Evolutionary conservation across 768 basidiomycete species (phyloP).

Genomic region (Tylopilus plumbeoviolaceoides): DNA sequence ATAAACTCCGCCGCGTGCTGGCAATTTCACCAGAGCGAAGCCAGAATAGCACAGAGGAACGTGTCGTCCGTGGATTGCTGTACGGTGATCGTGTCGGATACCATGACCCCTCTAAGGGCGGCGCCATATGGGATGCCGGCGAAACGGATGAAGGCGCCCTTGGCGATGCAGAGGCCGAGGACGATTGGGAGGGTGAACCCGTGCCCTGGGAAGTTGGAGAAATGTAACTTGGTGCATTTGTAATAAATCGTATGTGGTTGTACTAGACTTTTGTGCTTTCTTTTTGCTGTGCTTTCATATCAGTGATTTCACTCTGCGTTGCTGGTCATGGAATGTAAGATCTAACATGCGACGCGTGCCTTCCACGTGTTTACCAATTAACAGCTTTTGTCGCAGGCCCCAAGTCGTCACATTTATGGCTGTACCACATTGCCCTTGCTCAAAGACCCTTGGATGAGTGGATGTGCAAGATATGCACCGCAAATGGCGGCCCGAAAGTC

Average conservation of each 20-base stretch:
- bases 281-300: slow-evolving; percentile 33
- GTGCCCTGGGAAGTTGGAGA: slow-evolving; percentile 81
- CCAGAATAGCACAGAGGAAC: slow-evolving; percentile 43
- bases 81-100: slow-evolving; percentile 51
- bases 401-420: slow-evolving; percentile 5
- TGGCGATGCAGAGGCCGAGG: slow-evolving; percentile 50
- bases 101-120: slow-evolving; percentile 63
- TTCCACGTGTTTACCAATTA: slow-evolving; percentile 22
- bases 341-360: slow-evolving; percentile 19
- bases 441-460: slow-evolving; percentile 13
- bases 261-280: slow-evolving; percentile 21
- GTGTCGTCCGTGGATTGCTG: slow-evolving; percentile 55
- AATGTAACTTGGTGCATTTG: slow-evolving; percentile 39
- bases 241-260: slow-evolving; percentile 25
- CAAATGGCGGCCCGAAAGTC: slow-evolving; percentile 9
- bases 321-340: slow-evolving; percentile 22
- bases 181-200: slow-evolving; percentile 75
- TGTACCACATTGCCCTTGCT: slow-evolving; percentile 7
- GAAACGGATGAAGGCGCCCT: slow-evolving; percentile 45
- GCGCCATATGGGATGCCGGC: slow-evolving; percentile 74
- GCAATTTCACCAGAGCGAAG: slow-evolving; percentile 50
- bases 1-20: slow-evolving; percentile 60
- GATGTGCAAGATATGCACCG: slow-evolving; percentile 11
- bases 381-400: neutral
- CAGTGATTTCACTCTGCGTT: slow-evolving; percentile 24